Evolutionary conservation across 169 alveolate genomes (phyloP).

Genomic region (Plasmodium malariae): DNA sequence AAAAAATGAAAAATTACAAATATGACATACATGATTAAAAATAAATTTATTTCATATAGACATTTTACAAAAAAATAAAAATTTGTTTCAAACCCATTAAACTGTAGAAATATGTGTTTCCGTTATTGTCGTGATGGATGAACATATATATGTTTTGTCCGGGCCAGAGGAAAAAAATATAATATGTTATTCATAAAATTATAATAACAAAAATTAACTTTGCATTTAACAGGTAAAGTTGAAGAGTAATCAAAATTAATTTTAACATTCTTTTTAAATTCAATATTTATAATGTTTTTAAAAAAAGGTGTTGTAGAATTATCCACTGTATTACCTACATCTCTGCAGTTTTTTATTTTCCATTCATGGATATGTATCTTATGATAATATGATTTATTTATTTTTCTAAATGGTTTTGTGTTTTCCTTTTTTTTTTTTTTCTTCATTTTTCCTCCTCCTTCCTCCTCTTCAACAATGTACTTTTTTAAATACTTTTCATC

Average conservation of each 20-base stretch:
- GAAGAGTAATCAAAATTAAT: conserved; percentile 62
- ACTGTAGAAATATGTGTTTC: background rate
- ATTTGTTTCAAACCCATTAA: too few species aligned
- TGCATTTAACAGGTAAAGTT: conserved; percentile 67
- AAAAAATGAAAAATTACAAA: conserved; percentile 1
- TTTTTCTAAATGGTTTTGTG: conserved; percentile 4
- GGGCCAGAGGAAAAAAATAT: conserved; percentile 32
- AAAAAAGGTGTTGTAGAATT: conserved; percentile 6
- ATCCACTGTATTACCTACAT: background rate
- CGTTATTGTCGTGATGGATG: conserved; percentile 28
- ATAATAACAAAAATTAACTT: conserved; percentile 38
- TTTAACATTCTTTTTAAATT: conserved; percentile 47
- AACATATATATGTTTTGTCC: conserved; percentile 25
- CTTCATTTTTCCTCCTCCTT: background rate
- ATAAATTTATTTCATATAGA: background rate
- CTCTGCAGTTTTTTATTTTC: conserved; percentile 22
- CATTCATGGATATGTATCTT: conserved; percentile 61
- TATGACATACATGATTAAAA: background rate
- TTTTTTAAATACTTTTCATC: conserved; percentile 50
- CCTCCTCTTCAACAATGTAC: background rate
- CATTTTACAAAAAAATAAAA: too few species aligned
- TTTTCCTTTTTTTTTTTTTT: conserved; percentile 4
- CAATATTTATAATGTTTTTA: conserved; percentile 44
- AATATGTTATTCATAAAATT: conserved; percentile 24
- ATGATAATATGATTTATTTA: conserved; percentile 41